A percentile compares a stretch with the other conserved stretches of the same genome.
These are phyloP conservation scores for Aspergillus diversus DNA, from an alignment of 495 filamentous ascomycete genomes.

Conservation along the genomic window DNA sequence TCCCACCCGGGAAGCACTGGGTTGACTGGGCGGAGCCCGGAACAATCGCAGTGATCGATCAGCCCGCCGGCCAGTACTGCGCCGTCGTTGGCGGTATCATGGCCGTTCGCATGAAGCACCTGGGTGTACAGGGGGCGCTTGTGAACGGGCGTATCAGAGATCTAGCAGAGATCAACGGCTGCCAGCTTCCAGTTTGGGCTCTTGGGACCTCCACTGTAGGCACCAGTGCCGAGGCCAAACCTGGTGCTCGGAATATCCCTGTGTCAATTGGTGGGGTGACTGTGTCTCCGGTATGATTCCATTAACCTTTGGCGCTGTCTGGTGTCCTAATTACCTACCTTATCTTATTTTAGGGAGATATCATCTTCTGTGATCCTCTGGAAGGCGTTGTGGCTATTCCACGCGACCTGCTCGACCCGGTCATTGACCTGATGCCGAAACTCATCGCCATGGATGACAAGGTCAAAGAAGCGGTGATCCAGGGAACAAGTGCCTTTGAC, in stretches of 20 bases:
- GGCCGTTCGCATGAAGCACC: constrained; percentile 61
- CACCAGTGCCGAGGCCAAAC: constrained; percentile 60
- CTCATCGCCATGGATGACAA: constrained; percentile 62
- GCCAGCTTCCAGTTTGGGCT: constrained; percentile 60
- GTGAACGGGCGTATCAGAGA: constrained; percentile 67
- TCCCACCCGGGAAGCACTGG: constrained; percentile 56
- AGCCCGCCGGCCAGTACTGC: constrained; percentile 61
- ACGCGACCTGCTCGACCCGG: constrained; percentile 46
- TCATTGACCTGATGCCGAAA: constrained; percentile 56
- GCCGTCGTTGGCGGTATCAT: constrained; percentile 72
- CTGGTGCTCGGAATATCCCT: constrained; percentile 56
- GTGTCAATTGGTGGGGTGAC: constrained; percentile 53
- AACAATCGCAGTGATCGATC: constrained; percentile 61
- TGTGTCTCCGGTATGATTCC: constrained; percentile 48
- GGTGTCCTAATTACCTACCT: no score
- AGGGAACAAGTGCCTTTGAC: constrained; percentile 59
- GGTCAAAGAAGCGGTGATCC: constrained; percentile 60
- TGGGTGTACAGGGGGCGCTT: constrained; percentile 58
- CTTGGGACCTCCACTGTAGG: constrained; percentile 61
- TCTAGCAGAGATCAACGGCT: constrained; percentile 52
- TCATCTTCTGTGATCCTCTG: constrained; percentile 62
- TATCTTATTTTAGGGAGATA: constrained; percentile 52
- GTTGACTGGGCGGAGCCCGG: constrained; percentile 58
- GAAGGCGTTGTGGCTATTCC: constrained; percentile 70
- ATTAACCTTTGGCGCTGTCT: not conserved